These are phyloP conservation scores for Chytriomyces confervae DNA, from an alignment of 192 early-diverging fungal genomes.

Conservation along the genomic window DNA sequence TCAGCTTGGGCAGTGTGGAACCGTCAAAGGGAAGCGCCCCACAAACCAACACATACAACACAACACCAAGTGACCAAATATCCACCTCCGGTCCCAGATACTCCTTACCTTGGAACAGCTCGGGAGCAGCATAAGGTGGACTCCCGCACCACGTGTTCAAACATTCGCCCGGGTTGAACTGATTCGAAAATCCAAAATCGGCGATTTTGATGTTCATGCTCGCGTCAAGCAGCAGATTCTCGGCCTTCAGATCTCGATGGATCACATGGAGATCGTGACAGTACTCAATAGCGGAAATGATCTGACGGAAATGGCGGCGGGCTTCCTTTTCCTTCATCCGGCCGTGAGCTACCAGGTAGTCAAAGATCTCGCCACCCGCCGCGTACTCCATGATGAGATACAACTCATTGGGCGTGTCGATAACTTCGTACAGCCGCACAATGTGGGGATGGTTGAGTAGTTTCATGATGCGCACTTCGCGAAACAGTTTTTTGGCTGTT, in stretches of 20 bases:
- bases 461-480: slow-evolving; percentile 71
- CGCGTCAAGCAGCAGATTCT: slow-evolving; percentile 64
- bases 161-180: slow-evolving; percentile 63
- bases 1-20: slow-evolving; percentile 57
- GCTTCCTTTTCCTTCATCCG: slow-evolving; percentile 72
- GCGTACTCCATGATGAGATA: slow-evolving; percentile 70
- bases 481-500: slow-evolving; percentile 65
- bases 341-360: slow-evolving; percentile 69
- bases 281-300: slow-evolving; percentile 63
- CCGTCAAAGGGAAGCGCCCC: slow-evolving; percentile 73
- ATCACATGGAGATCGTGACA: slow-evolving; percentile 64
- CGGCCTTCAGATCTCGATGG: slow-evolving; percentile 65
- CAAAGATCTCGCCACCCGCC: slow-evolving; percentile 66
- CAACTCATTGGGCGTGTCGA: slow-evolving; percentile 67
- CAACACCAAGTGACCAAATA: slow-evolving; percentile 92
- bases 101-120: slow-evolving; percentile 73
- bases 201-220: slow-evolving; percentile 72
- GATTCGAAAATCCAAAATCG: slow-evolving; percentile 70
- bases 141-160: slow-evolving; percentile 69
- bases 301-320: slow-evolving; percentile 60
- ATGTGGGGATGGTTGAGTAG: slow-evolving; percentile 63
- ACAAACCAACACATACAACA: slow-evolving; percentile 85
- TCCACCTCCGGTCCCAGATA: slow-evolving; percentile 95
- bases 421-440: slow-evolving; percentile 70
- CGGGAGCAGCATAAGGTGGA: slow-evolving; percentile 66